These are phyloP conservation scores for Collybiopsis confluens DNA, from an alignment of 768 basidiomycete species.

Conservation along the genomic window DNA sequence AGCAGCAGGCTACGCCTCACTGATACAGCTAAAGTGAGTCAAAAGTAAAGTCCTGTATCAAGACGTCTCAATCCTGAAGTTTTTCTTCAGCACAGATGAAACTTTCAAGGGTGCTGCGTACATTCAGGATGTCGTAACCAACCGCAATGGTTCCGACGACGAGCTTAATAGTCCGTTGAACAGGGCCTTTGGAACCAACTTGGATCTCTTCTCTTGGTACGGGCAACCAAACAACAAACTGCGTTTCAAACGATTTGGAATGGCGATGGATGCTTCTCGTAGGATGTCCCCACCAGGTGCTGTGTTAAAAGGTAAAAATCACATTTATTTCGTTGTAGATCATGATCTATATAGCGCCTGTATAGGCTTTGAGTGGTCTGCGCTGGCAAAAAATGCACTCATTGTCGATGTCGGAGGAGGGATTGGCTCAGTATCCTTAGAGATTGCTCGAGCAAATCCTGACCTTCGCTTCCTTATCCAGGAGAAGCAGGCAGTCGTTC, in stretches of 20 bases:
- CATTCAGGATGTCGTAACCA: background rate
- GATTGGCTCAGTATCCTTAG: background rate
- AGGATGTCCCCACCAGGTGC: too few relatives aligned
- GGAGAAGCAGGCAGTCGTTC: conserved; percentile 5
- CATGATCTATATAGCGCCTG: background rate
- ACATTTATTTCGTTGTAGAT: background rate
- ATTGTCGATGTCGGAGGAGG: conserved; percentile 14
- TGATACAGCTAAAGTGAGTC: conserved; percentile 9
- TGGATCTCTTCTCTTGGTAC: too few relatives aligned
- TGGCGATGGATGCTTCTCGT: conserved; percentile 11
- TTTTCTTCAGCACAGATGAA: conserved; percentile 49
- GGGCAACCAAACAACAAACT: conserved; percentile 1
- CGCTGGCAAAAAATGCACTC: background rate
- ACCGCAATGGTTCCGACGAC: conserved; percentile 11
- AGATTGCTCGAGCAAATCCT: background rate
- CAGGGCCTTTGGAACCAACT: too few relatives aligned
- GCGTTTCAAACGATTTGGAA: conserved; percentile 19
- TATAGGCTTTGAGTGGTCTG: background rate
- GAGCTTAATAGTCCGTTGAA: too few relatives aligned
- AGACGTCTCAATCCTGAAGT: too few relatives aligned
- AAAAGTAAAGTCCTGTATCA: too few relatives aligned
- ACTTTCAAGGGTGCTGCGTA: conserved; percentile 65
- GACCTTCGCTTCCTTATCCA: conserved; percentile 8
- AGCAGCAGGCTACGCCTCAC: conserved; percentile 26
- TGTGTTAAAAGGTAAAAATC: background rate